Percentiles rank a stretch among this genome's conserved stretches.
Evolutionary conservation across 768 basidiomycete genomes (phyloP).

Genomic region (Sarcodon aspratus): DNA sequence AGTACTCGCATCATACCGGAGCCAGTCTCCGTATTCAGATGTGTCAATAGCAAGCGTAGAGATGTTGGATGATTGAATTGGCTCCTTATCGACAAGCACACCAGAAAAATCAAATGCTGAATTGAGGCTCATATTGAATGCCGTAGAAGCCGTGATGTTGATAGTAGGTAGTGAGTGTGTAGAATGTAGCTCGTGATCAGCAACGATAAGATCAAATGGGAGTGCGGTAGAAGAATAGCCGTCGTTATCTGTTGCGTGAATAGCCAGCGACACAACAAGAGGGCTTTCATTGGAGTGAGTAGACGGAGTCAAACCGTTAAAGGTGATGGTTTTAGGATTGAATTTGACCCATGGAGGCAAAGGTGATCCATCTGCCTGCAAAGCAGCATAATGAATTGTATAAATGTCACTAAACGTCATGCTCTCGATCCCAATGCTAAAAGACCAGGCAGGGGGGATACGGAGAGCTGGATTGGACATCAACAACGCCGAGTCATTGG

Average conservation of each 20-base stretch:
- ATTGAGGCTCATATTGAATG: conserved; percentile 39
- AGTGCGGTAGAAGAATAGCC: conserved; percentile 55
- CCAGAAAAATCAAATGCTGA: conserved; percentile 52
- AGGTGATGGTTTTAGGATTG: conserved; percentile 52
- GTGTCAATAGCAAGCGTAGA: conserved; percentile 46
- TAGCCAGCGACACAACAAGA: conserved; percentile 33
- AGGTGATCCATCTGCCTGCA: conserved; percentile 52
- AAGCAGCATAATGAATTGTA: conserved; percentile 48
- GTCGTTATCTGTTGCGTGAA: conserved; percentile 62
- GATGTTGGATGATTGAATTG: conserved; percentile 50
- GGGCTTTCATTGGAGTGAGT: conserved; percentile 27
- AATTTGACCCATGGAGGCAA: conserved; percentile 73
- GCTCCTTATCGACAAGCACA: conserved; percentile 48
- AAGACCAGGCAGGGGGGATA: conserved; percentile 77
- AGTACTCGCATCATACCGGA: conserved; percentile 44
- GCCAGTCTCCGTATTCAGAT: conserved; percentile 41
- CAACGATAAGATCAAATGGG: conserved; percentile 56
- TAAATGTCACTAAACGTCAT: conserved; percentile 45
- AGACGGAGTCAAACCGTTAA: conserved; percentile 67
- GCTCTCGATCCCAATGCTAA: conserved; percentile 74
- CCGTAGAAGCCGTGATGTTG: conserved; percentile 52
- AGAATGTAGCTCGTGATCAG: conserved; percentile 55
- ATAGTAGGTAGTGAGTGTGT: conserved; percentile 42
- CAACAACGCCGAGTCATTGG: conserved; percentile 45
- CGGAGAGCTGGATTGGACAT: conserved; percentile 42